phyloP scores from a whole-genome alignment of 352 stramenopile species.

The Pythium dissimile region DNA sequence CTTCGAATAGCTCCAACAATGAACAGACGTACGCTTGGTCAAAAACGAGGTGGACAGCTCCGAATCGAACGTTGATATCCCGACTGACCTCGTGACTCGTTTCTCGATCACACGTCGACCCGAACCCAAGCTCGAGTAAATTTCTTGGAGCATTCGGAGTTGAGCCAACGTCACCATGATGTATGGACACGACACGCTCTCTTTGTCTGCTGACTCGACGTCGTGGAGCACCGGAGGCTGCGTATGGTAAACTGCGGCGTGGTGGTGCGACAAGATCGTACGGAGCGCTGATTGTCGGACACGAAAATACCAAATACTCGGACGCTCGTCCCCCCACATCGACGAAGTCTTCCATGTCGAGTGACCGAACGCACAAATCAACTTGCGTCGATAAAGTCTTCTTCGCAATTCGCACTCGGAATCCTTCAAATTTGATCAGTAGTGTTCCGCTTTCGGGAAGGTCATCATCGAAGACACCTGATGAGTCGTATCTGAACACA shows the following conservation, averaged over 20 bases:
- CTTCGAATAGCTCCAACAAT: conserved; percentile 68
- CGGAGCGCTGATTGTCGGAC: conserved; percentile 57
- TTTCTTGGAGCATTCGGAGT: conserved; percentile 32
- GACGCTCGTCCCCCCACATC: conserved; percentile 56
- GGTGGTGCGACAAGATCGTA: conserved; percentile 57
- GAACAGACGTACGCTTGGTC: conserved; percentile 83
- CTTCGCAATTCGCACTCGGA: conserved; percentile 74
- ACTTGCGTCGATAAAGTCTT: conserved; percentile 78
- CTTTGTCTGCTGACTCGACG: conserved; percentile 37
- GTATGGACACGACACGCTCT: conserved; percentile 68
- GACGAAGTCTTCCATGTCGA: conserved; percentile 78
- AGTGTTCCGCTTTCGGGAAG: conserved; percentile 59
- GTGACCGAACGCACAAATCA: conserved; percentile 59
- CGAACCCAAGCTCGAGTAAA: conserved; percentile 64
- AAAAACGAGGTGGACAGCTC: conserved; percentile 79
- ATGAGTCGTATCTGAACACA: conserved; percentile 53
- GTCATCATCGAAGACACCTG: conserved; percentile 40
- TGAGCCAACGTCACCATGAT: conserved; percentile 21
- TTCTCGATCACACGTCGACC: conserved; percentile 50
- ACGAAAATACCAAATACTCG: conserved; percentile 80
- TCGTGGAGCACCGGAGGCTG: conserved; percentile 24
- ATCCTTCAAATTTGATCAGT: conserved; percentile 75
- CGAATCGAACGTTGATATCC: conserved; percentile 69
- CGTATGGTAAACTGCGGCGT: conserved; percentile 35
- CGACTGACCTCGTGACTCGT: conserved; percentile 48